Conservation (phyloP, 768 basidiomycete genomes). For the Multifurca ochricompacta region DNA sequence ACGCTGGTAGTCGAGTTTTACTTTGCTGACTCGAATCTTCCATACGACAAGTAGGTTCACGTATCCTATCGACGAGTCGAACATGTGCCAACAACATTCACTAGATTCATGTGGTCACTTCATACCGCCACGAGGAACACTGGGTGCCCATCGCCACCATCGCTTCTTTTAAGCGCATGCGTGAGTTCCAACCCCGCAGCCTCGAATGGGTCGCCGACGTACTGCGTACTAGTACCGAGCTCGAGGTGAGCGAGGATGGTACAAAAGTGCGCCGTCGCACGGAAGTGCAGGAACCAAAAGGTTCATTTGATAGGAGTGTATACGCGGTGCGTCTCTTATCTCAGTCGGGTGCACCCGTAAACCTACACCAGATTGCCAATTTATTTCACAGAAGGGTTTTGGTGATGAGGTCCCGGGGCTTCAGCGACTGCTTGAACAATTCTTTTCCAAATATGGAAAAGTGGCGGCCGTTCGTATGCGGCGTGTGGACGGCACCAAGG, state of each 20-base stretch:
- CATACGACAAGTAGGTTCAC: slow-evolving; percentile 65
- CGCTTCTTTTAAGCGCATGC: slow-evolving; percentile 93
- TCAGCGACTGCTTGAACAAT: slow-evolving; percentile 69
- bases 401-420: slow-evolving; percentile 53
- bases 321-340: slow-evolving; percentile 64
- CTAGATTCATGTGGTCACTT: slow-evolving; percentile 91
- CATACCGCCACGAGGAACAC: slow-evolving; percentile 72
- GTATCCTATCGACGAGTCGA: background rate
- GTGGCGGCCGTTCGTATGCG: slow-evolving; percentile 85
- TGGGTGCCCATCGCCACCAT: slow-evolving; percentile 88
- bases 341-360: background rate
- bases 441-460: slow-evolving; percentile 69
- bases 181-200: slow-evolving; percentile 54
- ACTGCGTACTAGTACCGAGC: slow-evolving; percentile 43
- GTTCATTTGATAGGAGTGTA: slow-evolving; percentile 73
- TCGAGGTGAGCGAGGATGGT: slow-evolving; percentile 70
- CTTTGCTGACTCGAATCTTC: slow-evolving; percentile 94
- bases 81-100: background rate
- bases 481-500: slow-evolving; percentile 65
- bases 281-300: slow-evolving; percentile 71
- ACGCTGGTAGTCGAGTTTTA: slow-evolving; percentile 77
- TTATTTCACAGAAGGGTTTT: slow-evolving; percentile 71
- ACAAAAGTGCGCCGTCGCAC: slow-evolving; percentile 66
- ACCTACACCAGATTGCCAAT: background rate
- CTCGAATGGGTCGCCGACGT: slow-evolving; percentile 62